phyloP scores from a whole-genome alignment of 2,329 filamentous ascomycete genomes.

The Chalara sp. region DNA sequence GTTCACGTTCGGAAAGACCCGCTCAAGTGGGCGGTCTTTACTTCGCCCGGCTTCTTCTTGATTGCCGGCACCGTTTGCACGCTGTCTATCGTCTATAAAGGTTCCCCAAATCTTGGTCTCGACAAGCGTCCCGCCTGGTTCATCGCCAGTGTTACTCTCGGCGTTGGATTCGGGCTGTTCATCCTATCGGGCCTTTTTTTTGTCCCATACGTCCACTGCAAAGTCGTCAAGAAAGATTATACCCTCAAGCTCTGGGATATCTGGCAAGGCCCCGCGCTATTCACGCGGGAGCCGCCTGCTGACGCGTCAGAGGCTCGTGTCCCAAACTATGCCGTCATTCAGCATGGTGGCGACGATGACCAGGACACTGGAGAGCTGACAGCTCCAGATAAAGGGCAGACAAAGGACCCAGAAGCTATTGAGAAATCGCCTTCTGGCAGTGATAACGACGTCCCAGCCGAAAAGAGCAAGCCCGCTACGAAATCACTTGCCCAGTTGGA shows the following conservation, averaged over 20 bases:
- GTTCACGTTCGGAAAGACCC: constrained; percentile 68
- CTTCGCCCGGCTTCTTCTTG: constrained; percentile 70
- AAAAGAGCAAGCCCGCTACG: not conserved
- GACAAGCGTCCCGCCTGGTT: constrained; percentile 61
- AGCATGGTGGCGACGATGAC: constrained; percentile 48
- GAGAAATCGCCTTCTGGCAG: constrained; percentile 8
- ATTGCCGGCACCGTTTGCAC: constrained; percentile 69
- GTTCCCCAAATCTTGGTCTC: constrained; percentile 60
- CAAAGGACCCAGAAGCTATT: too few relatives aligned
- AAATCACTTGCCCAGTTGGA: not conserved
- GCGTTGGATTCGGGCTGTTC: constrained; percentile 52
- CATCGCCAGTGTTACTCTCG: constrained; percentile 59
- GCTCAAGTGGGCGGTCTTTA: constrained; percentile 65
- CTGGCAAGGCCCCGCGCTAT: constrained; percentile 56
- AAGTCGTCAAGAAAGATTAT: constrained; percentile 62
- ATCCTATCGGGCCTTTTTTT: constrained; percentile 62
- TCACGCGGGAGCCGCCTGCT: constrained; percentile 48
- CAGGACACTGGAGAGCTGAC: constrained; percentile 27
- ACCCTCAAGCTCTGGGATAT: constrained; percentile 57
- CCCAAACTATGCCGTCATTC: constrained; percentile 72
- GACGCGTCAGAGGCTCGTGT: constrained; percentile 47
- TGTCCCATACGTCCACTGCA: constrained; percentile 61
- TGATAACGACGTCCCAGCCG: constrained; percentile 6
- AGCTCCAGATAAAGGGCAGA: constrained; percentile 17
- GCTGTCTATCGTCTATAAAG: constrained; percentile 75